Evolutionary conservation across 2,329 filamentous ascomycete genomes (phyloP).

Genomic region (Sporothrix brunneoviolacea): DNA sequence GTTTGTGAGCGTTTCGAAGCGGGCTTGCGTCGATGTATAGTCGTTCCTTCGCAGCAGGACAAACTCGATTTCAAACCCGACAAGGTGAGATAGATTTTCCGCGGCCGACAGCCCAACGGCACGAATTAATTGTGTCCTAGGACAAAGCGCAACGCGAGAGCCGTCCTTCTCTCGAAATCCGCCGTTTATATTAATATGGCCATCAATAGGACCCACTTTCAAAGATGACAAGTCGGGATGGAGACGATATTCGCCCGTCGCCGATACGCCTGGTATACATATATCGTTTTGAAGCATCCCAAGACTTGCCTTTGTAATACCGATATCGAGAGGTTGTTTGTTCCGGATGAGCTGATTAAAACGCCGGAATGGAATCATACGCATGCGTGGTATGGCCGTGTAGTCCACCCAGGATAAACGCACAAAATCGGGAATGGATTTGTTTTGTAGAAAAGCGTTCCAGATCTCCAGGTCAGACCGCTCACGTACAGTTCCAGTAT

Average conservation of each 20-base stretch:
- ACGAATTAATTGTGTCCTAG: conserved; percentile 54
- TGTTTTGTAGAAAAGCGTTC: conserved; percentile 37
- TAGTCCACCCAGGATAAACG: conserved; percentile 74
- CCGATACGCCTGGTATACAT: conserved; percentile 44
- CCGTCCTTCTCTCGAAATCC: conserved; percentile 57
- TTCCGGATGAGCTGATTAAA: conserved; percentile 43
- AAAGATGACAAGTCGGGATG: conserved; percentile 60
- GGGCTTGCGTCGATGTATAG: conserved; percentile 12
- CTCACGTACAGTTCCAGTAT: not conserved
- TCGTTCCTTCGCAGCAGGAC: conserved; percentile 53
- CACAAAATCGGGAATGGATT: conserved; percentile 55
- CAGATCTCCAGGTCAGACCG: conserved; percentile 31
- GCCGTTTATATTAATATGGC: conserved; percentile 60
- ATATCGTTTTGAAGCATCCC: conserved; percentile 63
- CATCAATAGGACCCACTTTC: conserved; percentile 48
- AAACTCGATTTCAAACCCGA: conserved; percentile 81
- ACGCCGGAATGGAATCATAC: conserved; percentile 59
- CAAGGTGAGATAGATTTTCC: conserved; percentile 50
- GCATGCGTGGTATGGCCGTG: conserved; percentile 60
- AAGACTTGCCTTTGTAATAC: conserved; percentile 58
- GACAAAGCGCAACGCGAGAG: conserved; percentile 49
- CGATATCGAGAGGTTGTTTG: conserved; percentile 41
- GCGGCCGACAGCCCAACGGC: conserved; percentile 45
- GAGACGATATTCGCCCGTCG: conserved; percentile 60
- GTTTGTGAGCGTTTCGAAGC: conserved; percentile 41